Percentiles rank a stretch among this genome's conserved stretches.
Evolutionary conservation across 352 stramenopile species (phyloP).

Genomic region (Blastocystis sp.): DNA sequence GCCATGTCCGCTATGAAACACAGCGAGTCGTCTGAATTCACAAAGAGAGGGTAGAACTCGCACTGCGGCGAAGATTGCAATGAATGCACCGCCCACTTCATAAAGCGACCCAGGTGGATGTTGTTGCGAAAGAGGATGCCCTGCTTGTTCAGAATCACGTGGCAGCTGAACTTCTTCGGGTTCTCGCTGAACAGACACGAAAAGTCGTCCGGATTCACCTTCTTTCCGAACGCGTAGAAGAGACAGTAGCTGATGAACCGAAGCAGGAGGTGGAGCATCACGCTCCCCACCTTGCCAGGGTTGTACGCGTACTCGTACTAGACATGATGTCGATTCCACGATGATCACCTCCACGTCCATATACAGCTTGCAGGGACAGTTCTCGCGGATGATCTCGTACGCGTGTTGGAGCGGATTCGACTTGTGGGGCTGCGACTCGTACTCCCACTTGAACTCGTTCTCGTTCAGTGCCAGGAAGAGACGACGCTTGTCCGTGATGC

Average conservation of each 20-base stretch:
- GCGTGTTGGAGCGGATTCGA: constrained; percentile 8
- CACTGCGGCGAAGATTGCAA: not conserved
- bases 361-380: constrained; percentile 64
- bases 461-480: constrained; percentile 29
- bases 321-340: not conserved
- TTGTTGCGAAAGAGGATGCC: constrained; percentile 52
- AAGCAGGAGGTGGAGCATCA: constrained; percentile 17
- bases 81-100: constrained; percentile 58
- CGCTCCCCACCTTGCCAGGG: not conserved
- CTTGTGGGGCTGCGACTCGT: constrained; percentile 17
- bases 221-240: constrained; percentile 20
- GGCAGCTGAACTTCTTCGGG: constrained; percentile 50
- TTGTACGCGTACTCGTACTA: constrained; percentile 51
- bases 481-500: constrained; percentile 9
- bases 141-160: constrained; percentile 44
- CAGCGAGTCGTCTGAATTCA: not conserved
- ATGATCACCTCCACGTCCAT: constrained; percentile 57
- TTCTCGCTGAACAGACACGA: constrained; percentile 57
- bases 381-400: constrained; percentile 67
- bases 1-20: constrained; percentile 55
- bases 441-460: constrained; percentile 22
- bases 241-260: constrained; percentile 42
- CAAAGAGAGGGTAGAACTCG: constrained; percentile 57
- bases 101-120: constrained; percentile 51
- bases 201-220: constrained; percentile 7